Evolutionary conservation across 306 rosid species (phyloP).

Genomic region (Fagus sylvatica): DNA sequence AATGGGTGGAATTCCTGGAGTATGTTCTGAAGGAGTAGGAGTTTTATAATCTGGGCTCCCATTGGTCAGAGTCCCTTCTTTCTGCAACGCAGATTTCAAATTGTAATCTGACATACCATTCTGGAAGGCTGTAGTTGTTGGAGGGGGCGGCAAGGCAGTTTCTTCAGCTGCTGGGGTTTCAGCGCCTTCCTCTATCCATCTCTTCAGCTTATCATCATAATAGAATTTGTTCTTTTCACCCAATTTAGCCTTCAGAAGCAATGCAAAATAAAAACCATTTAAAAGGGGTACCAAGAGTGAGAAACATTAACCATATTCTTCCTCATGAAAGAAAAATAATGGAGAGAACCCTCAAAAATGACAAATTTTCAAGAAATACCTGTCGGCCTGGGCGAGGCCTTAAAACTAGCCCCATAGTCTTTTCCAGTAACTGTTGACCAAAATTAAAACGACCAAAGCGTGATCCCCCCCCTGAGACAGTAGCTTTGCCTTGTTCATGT

Average conservation of each 20-base stretch:
- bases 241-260: slow-evolving; percentile 71
- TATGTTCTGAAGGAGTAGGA: slow-evolving; percentile 47
- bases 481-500: slow-evolving; percentile 55
- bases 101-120: slow-evolving; percentile 71
- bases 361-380: slow-evolving; percentile 42
- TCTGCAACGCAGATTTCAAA: slow-evolving; percentile 64
- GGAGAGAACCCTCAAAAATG: not conserved
- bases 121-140: slow-evolving; percentile 66
- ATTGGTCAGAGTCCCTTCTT: slow-evolving; percentile 45
- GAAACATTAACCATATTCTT: slow-evolving; percentile 12
- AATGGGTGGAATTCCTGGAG: slow-evolving; percentile 73
- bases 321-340: not conserved
- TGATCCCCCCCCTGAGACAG: slow-evolving; percentile 57
- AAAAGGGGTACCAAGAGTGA: slow-evolving; percentile 15
- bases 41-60: slow-evolving; percentile 41
- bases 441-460: slow-evolving; percentile 80
- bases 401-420: slow-evolving; percentile 72
- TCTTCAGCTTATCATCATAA: slow-evolving; percentile 84
- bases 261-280: slow-evolving; percentile 27
- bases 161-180: slow-evolving; percentile 76
- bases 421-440: slow-evolving; percentile 73
- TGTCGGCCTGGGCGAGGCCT: slow-evolving; percentile 72
- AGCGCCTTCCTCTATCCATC: slow-evolving; percentile 92
- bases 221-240: slow-evolving; percentile 86
- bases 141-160: slow-evolving; percentile 75